These are phyloP conservation scores for Pistacia integerrima DNA, from an alignment of 345 rosid genomes.

Conservation along the genomic window DNA sequence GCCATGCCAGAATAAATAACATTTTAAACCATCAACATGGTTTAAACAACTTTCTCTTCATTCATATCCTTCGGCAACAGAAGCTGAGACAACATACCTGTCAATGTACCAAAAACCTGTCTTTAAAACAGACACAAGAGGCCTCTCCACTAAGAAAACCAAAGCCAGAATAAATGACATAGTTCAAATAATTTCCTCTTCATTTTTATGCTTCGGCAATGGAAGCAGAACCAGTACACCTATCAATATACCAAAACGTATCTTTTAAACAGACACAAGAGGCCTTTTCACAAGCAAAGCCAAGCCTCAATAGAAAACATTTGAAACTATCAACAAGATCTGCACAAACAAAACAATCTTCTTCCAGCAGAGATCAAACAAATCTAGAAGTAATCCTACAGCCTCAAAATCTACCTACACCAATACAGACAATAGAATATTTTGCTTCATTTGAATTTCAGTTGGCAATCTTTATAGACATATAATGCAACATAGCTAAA, in stretches of 20 bases:
- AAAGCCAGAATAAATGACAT: no score
- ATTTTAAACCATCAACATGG: no score
- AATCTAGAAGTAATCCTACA: not conserved
- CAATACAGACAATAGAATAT: not conserved
- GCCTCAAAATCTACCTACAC: not conserved
- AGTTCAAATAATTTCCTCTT: slow-evolving; percentile 42
- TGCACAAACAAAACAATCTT: not conserved
- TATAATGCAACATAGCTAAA: no score
- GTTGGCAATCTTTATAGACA: no score
- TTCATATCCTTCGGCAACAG: slow-evolving; percentile 83
- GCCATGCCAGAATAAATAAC: not conserved
- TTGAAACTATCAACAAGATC: not conserved
- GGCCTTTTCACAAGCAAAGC: not conserved
- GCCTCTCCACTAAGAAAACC: not conserved
- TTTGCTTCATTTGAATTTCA: not conserved
- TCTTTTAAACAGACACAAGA: not conserved
- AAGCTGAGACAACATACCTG: slow-evolving; percentile 91
- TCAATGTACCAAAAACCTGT: slow-evolving; percentile 14
- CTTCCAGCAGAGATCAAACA: not conserved
- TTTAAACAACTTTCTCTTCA: slow-evolving; percentile 51
- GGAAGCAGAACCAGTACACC: slow-evolving; percentile 95
- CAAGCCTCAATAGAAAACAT: not conserved
- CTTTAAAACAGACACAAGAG: not conserved
- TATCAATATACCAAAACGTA: slow-evolving; percentile 26
- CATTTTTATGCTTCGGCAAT: slow-evolving; percentile 77